phyloP scores from a whole-genome alignment of 208 protist species.

The Leishmania arabica region DNA sequence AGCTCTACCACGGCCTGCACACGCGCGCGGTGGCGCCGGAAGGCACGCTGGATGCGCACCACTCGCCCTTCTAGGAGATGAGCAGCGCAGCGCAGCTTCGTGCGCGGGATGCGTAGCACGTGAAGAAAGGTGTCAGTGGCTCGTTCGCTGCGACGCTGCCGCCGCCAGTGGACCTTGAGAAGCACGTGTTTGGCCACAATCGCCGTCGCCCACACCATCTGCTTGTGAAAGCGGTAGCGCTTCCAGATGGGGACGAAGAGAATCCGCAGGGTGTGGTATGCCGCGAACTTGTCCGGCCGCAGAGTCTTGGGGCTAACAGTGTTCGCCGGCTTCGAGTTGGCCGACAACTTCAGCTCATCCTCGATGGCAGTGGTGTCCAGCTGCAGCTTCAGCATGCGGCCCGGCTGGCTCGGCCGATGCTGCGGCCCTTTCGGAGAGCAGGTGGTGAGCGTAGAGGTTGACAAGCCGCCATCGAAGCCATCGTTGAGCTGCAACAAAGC shows the following conservation, averaged over 20 bases:
- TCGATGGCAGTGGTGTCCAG: constrained; percentile 1
- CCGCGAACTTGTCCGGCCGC: constrained; percentile 1
- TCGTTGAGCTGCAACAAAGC: not conserved
- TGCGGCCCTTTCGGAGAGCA: not conserved
- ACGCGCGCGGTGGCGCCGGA: constrained; percentile 30
- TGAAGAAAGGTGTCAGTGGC: constrained; percentile 17
- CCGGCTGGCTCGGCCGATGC: constrained; percentile 1
- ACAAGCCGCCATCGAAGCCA: constrained; percentile 4
- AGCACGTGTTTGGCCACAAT: constrained; percentile 19
- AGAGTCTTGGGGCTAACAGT: too few species aligned
- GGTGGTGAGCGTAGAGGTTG: not conserved
- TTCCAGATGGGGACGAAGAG: constrained; percentile 46
- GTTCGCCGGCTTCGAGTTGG: not conserved
- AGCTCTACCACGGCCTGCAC: constrained; percentile 59
- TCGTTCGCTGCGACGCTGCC: constrained; percentile 6
- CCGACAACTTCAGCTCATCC: constrained; percentile 1
- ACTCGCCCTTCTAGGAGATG: constrained; percentile 14
- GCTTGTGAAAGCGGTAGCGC: constrained; percentile 28
- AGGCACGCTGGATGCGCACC: constrained; percentile 53
- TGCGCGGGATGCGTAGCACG: constrained; percentile 20
- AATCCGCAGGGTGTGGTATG: constrained; percentile 21
- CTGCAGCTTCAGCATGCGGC: not conserved
- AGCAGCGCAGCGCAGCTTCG: constrained; percentile 24
- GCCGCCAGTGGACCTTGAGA: constrained; percentile 6
- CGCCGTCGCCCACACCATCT: constrained; percentile 11